Percentiles rank a stretch among this genome's conserved stretches.
phyloP scores from a whole-genome alignment of 805 yeast species.

The Nakazawaea pomicola region DNA sequence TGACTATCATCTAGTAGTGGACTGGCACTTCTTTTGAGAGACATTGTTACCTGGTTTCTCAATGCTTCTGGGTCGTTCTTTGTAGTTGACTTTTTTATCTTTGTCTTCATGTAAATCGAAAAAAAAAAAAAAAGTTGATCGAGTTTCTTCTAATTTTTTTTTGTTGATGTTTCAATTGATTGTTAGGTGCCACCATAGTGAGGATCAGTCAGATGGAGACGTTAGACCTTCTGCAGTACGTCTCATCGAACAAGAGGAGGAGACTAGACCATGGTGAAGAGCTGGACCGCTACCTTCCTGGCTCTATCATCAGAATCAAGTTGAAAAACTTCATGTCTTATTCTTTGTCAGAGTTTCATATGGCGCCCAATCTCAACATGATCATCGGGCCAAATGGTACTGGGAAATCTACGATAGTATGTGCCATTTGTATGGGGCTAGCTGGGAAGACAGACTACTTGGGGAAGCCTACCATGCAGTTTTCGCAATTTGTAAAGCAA shows the following conservation, averaged over 20 bases:
- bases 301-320: conserved; percentile 44
- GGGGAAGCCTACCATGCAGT: conserved; percentile 59
- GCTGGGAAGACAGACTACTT: conserved; percentile 74
- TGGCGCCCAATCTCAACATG: conserved; percentile 84
- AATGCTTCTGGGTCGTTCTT: neutral
- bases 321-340: conserved; percentile 67
- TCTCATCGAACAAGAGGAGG: conserved; percentile 17
- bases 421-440: conserved; percentile 86
- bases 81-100: conserved; percentile 20
- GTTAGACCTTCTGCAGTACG: conserved; percentile 12
- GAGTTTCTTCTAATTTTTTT: neutral
- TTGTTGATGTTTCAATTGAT: neutral
- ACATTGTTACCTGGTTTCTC: conserved; percentile 2
- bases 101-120: conserved; percentile 8
- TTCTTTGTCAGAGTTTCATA: conserved; percentile 58
- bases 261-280: conserved; percentile 12
- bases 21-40: conserved; percentile 10
- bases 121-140: neutral
- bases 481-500: conserved; percentile 66
- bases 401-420: conserved; percentile 89
- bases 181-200: neutral
- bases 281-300: conserved; percentile 32
- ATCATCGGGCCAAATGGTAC: conserved; percentile 96
- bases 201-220: neutral
- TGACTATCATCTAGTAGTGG: conserved; percentile 4